Evolutionary conservation across 768 basidiomycete genomes (phyloP), one percentile per base, ranked within the genome.

Genomic region (Suillus lakei): DNA sequence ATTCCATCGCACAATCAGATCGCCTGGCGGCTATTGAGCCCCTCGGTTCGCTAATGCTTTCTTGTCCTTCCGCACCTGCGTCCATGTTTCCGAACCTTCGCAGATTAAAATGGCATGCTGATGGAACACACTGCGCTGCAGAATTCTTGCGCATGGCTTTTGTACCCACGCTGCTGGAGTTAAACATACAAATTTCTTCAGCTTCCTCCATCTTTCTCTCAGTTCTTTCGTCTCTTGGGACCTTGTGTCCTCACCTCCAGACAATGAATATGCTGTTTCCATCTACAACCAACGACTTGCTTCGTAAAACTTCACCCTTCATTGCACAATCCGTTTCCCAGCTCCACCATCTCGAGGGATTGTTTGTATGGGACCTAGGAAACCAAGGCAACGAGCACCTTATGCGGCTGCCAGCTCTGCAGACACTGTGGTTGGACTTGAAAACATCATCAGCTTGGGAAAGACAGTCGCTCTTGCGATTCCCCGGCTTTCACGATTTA

Each of bases 91-190:
- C 74, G 0, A 75, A 71, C 60, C 32, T 74, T 28, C 70, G 38
- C 5, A 62, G 56, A 28, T 43, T 74, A 32, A 64, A 56, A 12
- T 74, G 74, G 73, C 71, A 70, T 44, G 67, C 74, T 9, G 60
- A 64, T 38, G 61, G 67, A 26, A 74, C 75, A 63, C 38, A 67
- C 0, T 44, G 60, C 41, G 71, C 70, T 70, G 60, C 71, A 1
- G 74, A 70, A 23, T 68, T 74, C 43, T 41, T 74, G 41, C 72
- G 67, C n/a, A 65, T 74, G 28, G 34, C 73, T n/a, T 75, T 74
- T 16, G 70, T 74, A 28, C 68, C 73, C n/a, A 16, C 72, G 3
- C 43, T 75, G 18, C 8, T 28, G 26, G 28, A 1, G 15, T 28
- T 51, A 7, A 8, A 28, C 8, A 51, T 51, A 0, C 15, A 18